phyloP scores from a whole-genome alignment of 2,329 filamentous ascomycete species.

The Orbilia javanica region DNA sequence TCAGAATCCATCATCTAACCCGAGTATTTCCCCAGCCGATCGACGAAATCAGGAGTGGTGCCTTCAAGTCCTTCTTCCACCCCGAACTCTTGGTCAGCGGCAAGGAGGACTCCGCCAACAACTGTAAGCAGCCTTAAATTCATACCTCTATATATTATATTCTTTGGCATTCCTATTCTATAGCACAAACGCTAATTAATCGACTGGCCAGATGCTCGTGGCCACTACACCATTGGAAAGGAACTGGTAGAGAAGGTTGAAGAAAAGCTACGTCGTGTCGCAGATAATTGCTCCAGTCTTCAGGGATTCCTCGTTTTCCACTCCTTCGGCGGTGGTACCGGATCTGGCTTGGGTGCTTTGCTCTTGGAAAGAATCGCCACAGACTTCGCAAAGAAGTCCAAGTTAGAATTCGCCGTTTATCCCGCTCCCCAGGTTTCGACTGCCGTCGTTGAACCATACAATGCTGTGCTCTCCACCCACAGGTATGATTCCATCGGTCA shows the following conservation, averaged over 20 bases:
- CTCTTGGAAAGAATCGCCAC: slow-evolving; percentile 74
- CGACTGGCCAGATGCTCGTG: slow-evolving; percentile 71
- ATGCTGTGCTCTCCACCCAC: slow-evolving; percentile 72
- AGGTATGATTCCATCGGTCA: slow-evolving; percentile 47
- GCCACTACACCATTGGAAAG: slow-evolving; percentile 78
- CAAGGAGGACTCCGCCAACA: slow-evolving; percentile 78
- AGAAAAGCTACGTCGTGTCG: slow-evolving; percentile 75
- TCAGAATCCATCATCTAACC: too few relatives aligned
- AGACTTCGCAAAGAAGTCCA: slow-evolving; percentile 77
- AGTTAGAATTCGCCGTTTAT: slow-evolving; percentile 77
- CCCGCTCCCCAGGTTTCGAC: slow-evolving; percentile 75
- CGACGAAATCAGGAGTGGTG: slow-evolving; percentile 75
- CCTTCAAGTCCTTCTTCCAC: slow-evolving; percentile 75
- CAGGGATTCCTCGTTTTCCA: slow-evolving; percentile 78
- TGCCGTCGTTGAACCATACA: slow-evolving; percentile 78
- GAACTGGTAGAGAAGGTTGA: slow-evolving; percentile 75
- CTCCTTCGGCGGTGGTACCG: slow-evolving; percentile 77
- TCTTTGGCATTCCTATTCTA: slow-evolving; percentile 32
- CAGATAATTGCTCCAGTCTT: slow-evolving; percentile 76
- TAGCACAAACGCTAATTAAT: slow-evolving; percentile 12
- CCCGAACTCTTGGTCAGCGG: slow-evolving; percentile 76
- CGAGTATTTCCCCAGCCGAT: slow-evolving; percentile 68
- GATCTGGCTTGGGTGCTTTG: slow-evolving; percentile 76
- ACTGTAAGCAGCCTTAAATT: slow-evolving; percentile 67
- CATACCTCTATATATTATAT: slow-evolving; percentile 6